Conservation (phyloP, 352 stramenopile species). For the Pythium pyrilobum region DNA sequence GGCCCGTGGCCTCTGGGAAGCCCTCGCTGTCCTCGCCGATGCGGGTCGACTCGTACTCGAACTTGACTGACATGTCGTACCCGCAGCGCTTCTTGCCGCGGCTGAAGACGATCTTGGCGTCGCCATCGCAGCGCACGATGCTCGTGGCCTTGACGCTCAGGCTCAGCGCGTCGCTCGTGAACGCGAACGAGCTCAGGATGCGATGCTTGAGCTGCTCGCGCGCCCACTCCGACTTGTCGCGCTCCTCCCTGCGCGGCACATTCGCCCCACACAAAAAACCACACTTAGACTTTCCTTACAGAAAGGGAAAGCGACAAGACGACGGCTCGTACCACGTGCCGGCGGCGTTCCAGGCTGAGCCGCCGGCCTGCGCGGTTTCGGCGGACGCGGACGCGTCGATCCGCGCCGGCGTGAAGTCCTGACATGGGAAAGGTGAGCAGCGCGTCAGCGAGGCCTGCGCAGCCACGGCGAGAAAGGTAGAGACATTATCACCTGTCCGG, state of each 20-base stretch:
- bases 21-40: constrained; percentile 32
- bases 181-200: constrained; percentile 53
- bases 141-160: constrained; percentile 54
- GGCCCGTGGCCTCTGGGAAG: constrained; percentile 42
- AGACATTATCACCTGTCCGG: no score
- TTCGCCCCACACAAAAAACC: background rate
- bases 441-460: background rate
- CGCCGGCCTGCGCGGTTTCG: constrained; percentile 19
- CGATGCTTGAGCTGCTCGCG: constrained; percentile 63
- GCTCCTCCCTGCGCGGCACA: constrained; percentile 52
- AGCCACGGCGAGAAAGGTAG: no score
- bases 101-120: constrained; percentile 84
- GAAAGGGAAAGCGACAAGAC: background rate
- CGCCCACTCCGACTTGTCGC: constrained; percentile 79
- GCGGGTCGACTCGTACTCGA: constrained; percentile 51
- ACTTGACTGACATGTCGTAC: constrained; percentile 82
- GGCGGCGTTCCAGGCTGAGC: constrained; percentile 76
- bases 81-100: constrained; percentile 82
- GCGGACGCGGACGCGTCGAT: constrained; percentile 37
- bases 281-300: background rate
- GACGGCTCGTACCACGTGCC: constrained; percentile 80
- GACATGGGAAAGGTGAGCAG: background rate
- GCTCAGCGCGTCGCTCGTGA: constrained; percentile 40
- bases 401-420: constrained; percentile 76
- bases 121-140: constrained; percentile 66